Base-by-base conservation (phyloP, 2,329 filamentous ascomycete species). In the Ceratocystis cubensis region DNA sequence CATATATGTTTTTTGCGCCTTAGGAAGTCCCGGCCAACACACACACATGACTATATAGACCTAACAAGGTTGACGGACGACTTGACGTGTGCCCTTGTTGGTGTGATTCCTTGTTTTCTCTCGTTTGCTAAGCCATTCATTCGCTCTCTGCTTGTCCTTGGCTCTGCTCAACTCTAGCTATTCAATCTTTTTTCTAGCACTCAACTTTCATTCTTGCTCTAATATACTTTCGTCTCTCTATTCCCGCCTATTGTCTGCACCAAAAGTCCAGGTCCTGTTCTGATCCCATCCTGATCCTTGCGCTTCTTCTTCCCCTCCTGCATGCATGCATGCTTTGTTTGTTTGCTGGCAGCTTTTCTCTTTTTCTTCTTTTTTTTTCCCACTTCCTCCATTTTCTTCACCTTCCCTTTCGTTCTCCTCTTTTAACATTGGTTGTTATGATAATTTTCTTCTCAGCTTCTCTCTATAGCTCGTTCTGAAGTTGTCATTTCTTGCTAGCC, bases 261-360 rank as follows among this genome's bases (percentile, higher is more conserved):
- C 37, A 13, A 50, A 25, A 25, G 53, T 30, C 53, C 50, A 56
- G 25, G 50, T 41, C 50, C 53, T 57, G 53, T 57, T 22, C 46
- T 41, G 48, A 41, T 56, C 46, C 63, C 41, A 41, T 56, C 46
- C 63, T 57, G 63, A 45, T 41, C 48, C 28, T 25, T 67, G 67
- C 62, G 56, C 57, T 44, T 37, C 37, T 61, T 22, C 41, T 57
- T 25, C 44, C 59, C 30, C 62, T 45, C 30, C 46, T 65, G 20
- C 33, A 65, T 64, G 15, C 57, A 53, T 56, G 53, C 4, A 20
- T 50, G 46, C n/a, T 25, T 57, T 57, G 53, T 30, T 57, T 57
- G 53, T 30, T 57, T 57, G 53, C 28, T 57, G n/a, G 61, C 41
- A 46, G 37, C 45, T 33, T 30, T 66, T 28, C 25, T 50, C 17